phyloP scores from a whole-genome alignment of 164 flowering plant species.

The Vitis vinifera region DNA sequence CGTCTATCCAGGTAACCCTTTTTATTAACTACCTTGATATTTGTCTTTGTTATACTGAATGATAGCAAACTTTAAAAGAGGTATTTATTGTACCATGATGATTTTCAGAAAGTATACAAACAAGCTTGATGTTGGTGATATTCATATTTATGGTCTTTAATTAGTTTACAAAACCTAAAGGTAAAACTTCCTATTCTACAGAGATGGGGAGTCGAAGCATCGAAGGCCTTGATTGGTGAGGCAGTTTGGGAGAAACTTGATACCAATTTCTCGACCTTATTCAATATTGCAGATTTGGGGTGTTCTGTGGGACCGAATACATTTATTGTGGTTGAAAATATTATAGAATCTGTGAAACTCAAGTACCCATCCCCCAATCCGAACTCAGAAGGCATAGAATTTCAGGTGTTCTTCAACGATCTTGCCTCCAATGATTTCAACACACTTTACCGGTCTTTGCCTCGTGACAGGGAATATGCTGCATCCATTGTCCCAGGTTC shows the following conservation, averaged over 20 bases:
- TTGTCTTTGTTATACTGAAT: too few relatives aligned
- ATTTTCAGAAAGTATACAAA: too few relatives aligned
- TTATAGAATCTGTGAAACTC: conserved; percentile 17
- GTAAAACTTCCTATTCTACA: neutral
- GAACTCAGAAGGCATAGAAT: neutral
- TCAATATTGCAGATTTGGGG: conserved; percentile 20
- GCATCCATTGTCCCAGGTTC: conserved; percentile 4
- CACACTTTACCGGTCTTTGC: neutral
- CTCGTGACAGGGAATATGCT: neutral
- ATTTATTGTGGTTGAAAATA: conserved; percentile 21
- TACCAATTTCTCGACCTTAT: neutral
- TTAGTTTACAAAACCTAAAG: neutral
- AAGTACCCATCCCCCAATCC: neutral
- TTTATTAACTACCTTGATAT: too few relatives aligned
- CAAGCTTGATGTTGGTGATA: too few relatives aligned
- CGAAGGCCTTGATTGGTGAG: conserved; percentile 4
- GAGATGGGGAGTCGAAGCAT: conserved; percentile 3
- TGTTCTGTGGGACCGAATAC: conserved; percentile 27
- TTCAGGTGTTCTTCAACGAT: conserved; percentile 14
- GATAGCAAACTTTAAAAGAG: too few relatives aligned
- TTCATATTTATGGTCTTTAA: neutral
- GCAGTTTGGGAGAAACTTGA: conserved; percentile 21
- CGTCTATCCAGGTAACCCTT: neutral
- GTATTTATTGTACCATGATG: too few relatives aligned
- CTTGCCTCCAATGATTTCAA: conserved; percentile 14